Base-by-base conservation (phyloP, 495 filamentous ascomycete genomes). In the Penicillium crystallinum region DNA sequence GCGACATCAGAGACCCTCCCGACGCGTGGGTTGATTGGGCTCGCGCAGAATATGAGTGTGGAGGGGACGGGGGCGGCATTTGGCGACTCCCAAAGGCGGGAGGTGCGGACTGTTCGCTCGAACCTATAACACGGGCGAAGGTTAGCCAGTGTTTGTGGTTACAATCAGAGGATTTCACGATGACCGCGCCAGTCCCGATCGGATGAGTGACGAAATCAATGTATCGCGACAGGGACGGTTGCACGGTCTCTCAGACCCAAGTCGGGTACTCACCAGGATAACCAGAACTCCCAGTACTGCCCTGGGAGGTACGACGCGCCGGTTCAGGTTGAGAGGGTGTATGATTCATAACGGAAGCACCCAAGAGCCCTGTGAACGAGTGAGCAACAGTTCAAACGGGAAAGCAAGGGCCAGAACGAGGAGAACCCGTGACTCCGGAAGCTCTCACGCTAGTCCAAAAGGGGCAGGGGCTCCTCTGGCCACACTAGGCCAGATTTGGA, bases 1-100 rank as follows among this genome's bases (percentile, higher is more conserved):
- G 77, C 27, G 69, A 67, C 39, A 71, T 62, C 52, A 80, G 77
- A 43, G 76, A 71, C 34, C 71, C 70, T 29, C 74, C 55, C 35
- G 68, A 65, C 35, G 75, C 58, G 56, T 68, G 67, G 40, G 64
- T 68, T 19, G 76, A 66, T 55, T 70, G 70, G 33, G 68, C 70
- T 49, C 76, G 67, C 34, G 70, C 63, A 33, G 68, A 63, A 50
- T 76, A 76, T 45, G 75, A 74, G 58, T 80, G 80, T 22, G 82
- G 80, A 36, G 82, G 77, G 18, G 80, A 80, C 4, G 81, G 81
- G 22, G 81, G 80, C 47, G 76, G 77, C 80, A 85, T 85, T 49
- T 78, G 75, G 45, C 79, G 78, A 57, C 56, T 68, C 27, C 65
- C 67, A 61, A 81, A 76, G 6, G 77, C 60, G 17, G 77, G 70